Percentiles rank a stretch among this genome's conserved stretches.
Conservation (phyloP, 805 yeast genomes). For the Saccharomycopsis fodiens region DNA sequence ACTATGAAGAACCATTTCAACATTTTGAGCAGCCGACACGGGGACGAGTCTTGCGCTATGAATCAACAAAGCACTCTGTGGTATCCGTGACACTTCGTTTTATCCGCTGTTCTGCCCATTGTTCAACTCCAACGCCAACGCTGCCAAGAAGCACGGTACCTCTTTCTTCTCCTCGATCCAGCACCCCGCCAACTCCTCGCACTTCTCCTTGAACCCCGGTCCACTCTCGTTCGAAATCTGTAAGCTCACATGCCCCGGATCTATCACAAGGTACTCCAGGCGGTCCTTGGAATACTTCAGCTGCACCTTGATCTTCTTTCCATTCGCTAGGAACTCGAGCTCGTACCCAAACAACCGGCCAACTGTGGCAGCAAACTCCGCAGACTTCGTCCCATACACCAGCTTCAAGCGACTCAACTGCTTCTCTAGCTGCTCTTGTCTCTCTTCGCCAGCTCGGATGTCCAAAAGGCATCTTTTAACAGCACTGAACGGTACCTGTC, state of each 20-base stretch:
- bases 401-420: slow-evolving; percentile 44
- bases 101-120: too few relatives aligned
- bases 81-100: too few relatives aligned
- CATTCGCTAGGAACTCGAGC: slow-evolving; percentile 55
- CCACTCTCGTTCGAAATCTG: slow-evolving; percentile 39
- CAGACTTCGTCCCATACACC: slow-evolving; percentile 57
- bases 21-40: too few relatives aligned
- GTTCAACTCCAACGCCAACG: slow-evolving; percentile 59
- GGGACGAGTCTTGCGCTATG: too few relatives aligned
- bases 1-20: too few relatives aligned
- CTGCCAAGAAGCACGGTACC: slow-evolving; percentile 72
- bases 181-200: slow-evolving; percentile 45
- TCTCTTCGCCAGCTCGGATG: slow-evolving; percentile 37
- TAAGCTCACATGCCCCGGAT: slow-evolving; percentile 45
- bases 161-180: slow-evolving; percentile 67
- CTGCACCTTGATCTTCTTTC: slow-evolving; percentile 44
- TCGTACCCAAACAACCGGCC: slow-evolving; percentile 65
- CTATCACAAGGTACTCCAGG: slow-evolving; percentile 46
- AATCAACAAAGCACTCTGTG: too few relatives aligned
- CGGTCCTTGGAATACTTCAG: slow-evolving; percentile 35
- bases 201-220: slow-evolving; percentile 20
- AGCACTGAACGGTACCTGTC: slow-evolving; percentile 51
- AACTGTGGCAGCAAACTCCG: slow-evolving; percentile 61
- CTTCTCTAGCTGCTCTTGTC: slow-evolving; percentile 43
- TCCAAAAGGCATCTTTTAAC: slow-evolving; percentile 58